Conservation (phyloP, 2,329 filamentous ascomycete species). For the Alternaria viburni region DNA sequence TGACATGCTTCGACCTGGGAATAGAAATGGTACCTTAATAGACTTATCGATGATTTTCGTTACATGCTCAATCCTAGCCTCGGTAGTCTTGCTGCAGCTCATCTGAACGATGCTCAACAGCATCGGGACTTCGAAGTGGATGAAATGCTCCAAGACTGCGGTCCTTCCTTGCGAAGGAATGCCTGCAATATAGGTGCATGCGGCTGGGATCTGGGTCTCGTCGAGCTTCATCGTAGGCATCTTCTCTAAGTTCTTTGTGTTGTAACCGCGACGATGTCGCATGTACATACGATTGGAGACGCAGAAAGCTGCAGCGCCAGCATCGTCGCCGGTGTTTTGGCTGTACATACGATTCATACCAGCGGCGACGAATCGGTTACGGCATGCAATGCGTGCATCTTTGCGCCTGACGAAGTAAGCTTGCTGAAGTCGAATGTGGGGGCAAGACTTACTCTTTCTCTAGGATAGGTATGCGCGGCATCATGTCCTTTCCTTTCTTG, state of each 20-base stretch:
- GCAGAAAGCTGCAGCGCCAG: constrained; percentile 20
- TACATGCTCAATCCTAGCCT: constrained; percentile 21
- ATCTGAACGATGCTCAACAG: constrained; percentile 26
- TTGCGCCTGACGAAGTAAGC: constrained; percentile 1
- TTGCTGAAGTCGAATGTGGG: not conserved
- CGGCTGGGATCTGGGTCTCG: constrained; percentile 23
- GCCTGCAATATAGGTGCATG: constrained; percentile 14
- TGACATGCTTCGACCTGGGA: not conserved
- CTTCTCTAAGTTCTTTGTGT: not conserved
- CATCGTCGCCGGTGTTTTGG: constrained; percentile 12
- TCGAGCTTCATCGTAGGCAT: constrained; percentile 12
- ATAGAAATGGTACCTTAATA: constrained; percentile 3
- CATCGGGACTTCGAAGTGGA: not conserved
- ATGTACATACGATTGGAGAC: constrained; percentile 28
- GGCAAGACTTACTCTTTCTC: not conserved
- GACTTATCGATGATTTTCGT: constrained; percentile 9
- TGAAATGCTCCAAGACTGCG: constrained; percentile 5
- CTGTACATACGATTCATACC: constrained; percentile 16
- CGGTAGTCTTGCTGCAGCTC: constrained; percentile 19
- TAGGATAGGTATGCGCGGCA: not conserved
- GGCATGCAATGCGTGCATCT: constrained; percentile 3
- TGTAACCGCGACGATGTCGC: constrained; percentile 13
- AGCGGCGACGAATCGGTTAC: constrained; percentile 16
- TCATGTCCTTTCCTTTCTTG: not conserved
- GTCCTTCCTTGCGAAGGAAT: constrained; percentile 20